phyloP scores from a whole-genome alignment of 202 grass and related monocot species.

The Musa balbisiana region DNA sequence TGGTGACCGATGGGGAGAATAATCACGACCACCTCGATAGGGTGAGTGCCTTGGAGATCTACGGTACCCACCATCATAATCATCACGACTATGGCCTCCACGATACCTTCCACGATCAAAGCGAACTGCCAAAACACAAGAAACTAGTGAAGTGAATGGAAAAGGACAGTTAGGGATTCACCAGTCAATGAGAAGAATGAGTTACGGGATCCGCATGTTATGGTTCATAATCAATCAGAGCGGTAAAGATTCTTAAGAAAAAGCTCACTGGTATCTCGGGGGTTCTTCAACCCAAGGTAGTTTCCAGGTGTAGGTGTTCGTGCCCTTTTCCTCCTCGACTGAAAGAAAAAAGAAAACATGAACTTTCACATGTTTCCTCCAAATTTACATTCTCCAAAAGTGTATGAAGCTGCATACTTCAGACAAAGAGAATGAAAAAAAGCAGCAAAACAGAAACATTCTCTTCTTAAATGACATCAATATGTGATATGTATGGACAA shows the following conservation, averaged over 20 bases:
- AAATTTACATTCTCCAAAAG: not conserved
- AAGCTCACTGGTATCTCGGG: constrained; percentile 10
- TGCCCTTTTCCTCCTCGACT: constrained; percentile 20
- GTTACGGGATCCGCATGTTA: not conserved
- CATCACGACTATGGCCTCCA: constrained; percentile 1
- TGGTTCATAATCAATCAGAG: not conserved
- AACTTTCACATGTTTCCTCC: not conserved
- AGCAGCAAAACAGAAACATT: not conserved
- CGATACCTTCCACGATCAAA: constrained; percentile 2
- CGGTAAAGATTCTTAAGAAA: too few relatives aligned
- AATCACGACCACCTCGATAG: constrained; percentile 9
- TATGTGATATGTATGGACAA: not conserved
- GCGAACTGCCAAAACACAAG: not conserved
- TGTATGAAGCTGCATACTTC: not conserved
- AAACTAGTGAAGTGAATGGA: not conserved
- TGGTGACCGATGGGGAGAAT: constrained; percentile 6
- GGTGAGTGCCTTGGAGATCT: constrained; percentile 18
- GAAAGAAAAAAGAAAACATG: not conserved
- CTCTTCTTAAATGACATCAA: not conserved
- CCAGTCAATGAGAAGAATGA: not conserved
- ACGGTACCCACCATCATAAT: constrained; percentile 17
- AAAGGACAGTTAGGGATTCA: not conserved
- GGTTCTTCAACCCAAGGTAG: constrained; percentile 19
- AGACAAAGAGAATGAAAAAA: not conserved
- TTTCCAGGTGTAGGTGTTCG: constrained; percentile 20